Evolutionary conservation across 768 basidiomycete genomes (phyloP).

Genomic region (Amanita jacksonii): DNA sequence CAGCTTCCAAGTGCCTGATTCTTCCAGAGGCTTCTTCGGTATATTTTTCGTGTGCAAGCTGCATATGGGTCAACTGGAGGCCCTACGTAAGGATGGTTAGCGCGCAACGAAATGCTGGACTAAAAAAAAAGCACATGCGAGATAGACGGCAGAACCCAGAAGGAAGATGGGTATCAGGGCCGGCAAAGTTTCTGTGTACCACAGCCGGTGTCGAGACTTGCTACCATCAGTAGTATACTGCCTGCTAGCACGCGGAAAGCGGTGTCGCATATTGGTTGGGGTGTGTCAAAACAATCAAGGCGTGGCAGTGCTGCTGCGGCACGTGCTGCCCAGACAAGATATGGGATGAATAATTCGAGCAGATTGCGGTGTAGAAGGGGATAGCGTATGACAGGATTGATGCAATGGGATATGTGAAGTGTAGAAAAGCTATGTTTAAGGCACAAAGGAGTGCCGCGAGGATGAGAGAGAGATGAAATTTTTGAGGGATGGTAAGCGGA

Average conservation of each 20-base stretch:
- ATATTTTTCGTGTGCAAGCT: constrained; percentile 63
- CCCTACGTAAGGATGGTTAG: constrained; percentile 30
- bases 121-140: constrained; percentile 32
- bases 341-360: too few species aligned
- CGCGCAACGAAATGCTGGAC: neutral
- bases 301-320: neutral
- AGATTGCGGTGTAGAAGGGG: too few species aligned
- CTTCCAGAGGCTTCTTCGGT: constrained; percentile 49
- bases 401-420: neutral
- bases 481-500: too few species aligned
- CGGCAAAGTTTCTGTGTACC: constrained; percentile 64
- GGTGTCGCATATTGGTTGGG: too few species aligned
- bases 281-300: too few species aligned
- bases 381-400: neutral
- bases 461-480: too few species aligned
- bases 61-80: constrained; percentile 52
- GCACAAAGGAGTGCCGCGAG: too few species aligned
- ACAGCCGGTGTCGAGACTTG: constrained; percentile 46
- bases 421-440: too few species aligned
- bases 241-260: neutral
- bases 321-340: too few species aligned
- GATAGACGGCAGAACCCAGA: constrained; percentile 70
- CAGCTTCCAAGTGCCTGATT: constrained; percentile 47
- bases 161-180: constrained; percentile 73
- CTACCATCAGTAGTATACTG: neutral